phyloP scores from a whole-genome alignment of 2,329 filamentous ascomycete genomes.

The Colletotrichum liaoningense region DNA sequence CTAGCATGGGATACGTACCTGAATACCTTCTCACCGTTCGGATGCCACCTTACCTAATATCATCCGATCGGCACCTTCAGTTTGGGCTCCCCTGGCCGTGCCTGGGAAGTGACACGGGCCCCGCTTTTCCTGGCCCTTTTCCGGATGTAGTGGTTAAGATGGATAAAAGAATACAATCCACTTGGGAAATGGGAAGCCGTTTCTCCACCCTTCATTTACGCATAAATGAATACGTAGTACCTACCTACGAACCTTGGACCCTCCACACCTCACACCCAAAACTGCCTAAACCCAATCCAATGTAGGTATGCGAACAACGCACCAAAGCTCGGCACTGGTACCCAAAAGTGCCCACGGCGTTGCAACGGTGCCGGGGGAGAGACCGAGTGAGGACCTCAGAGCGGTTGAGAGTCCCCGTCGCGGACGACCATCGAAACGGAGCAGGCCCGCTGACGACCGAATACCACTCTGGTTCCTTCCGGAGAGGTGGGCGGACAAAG shows the following conservation, averaged over 20 bases:
- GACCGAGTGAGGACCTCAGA: background rate
- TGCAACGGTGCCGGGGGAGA: conserved; percentile 24
- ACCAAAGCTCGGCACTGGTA: background rate
- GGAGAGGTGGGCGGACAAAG: background rate
- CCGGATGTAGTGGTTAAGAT: background rate
- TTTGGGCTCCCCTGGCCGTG: background rate
- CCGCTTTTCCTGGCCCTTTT: background rate
- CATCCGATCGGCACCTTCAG: conserved; percentile 29
- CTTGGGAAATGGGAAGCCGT: background rate
- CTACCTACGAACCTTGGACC: background rate
- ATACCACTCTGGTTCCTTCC: conserved; percentile 27
- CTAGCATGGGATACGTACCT: background rate
- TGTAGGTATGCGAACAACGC: conserved; percentile 13
- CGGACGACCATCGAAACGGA: conserved; percentile 6
- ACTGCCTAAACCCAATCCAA: conserved; percentile 7
- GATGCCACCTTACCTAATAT: conserved; percentile 29
- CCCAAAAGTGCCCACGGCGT: background rate
- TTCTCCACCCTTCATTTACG: no score
- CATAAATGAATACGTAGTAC: no score
- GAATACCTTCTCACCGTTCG: conserved; percentile 1
- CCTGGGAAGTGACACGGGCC: background rate
- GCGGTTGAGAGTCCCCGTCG: background rate
- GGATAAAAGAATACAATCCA: background rate
- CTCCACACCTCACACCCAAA: background rate
- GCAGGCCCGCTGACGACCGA: conserved; percentile 29